phyloP scores from a whole-genome alignment of 2,329 filamentous ascomycete genomes.

The Saccharata proteae region DNA sequence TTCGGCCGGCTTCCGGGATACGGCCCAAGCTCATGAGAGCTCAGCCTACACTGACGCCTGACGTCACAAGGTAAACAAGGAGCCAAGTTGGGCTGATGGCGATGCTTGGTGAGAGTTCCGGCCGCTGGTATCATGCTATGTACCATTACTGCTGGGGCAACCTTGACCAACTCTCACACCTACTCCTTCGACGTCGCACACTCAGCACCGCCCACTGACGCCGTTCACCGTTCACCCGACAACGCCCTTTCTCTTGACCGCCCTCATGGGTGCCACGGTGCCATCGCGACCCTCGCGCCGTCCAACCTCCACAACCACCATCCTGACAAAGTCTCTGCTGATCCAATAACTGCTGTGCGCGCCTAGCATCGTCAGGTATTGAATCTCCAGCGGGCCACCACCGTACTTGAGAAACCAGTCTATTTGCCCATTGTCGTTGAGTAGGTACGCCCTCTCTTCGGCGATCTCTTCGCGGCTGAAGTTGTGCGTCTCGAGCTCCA shows the following conservation, averaged over 20 bases:
- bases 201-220: no score
- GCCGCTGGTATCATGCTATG: no score
- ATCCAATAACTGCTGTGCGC: slow-evolving; percentile 94
- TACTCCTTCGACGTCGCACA: no score
- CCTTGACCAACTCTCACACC: no score
- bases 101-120: no score
- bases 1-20: no score
- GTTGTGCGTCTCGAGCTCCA: slow-evolving; percentile 94
- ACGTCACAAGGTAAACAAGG: no score
- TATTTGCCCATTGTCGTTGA: slow-evolving; percentile 95
- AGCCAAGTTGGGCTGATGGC: no score
- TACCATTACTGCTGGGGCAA: no score
- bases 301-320: slow-evolving; percentile 81
- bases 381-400: slow-evolving; percentile 79
- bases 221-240: no score
- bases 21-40: no score
- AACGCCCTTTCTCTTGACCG: slow-evolving; percentile 40
- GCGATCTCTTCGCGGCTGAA: slow-evolving; percentile 87
- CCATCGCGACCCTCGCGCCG: slow-evolving; percentile 55
- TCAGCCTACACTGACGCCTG: no score
- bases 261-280: slow-evolving; percentile 41
- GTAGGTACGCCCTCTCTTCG: slow-evolving; percentile 71
- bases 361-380: slow-evolving; percentile 94
- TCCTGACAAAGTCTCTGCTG: slow-evolving; percentile 73
- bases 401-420: slow-evolving; percentile 80